A percentile compares a stretch with the other conserved stretches of the same genome.
Conservation (phyloP, 1,284 basidiomycete species). For the Ceratorhiza oryzae-sativae region DNA sequence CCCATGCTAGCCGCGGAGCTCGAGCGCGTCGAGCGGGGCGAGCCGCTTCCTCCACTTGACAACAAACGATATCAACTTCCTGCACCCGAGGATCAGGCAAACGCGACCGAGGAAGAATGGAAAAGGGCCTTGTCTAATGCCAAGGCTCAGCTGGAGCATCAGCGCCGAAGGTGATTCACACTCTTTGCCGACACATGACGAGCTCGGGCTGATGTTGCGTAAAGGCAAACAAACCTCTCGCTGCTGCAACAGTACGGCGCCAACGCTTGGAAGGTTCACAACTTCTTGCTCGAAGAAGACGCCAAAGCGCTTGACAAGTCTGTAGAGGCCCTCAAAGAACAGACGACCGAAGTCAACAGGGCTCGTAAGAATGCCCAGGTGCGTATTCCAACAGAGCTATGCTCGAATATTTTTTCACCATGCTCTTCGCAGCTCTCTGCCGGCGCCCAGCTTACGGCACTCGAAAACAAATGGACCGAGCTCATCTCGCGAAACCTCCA, state of each 20-base stretch:
- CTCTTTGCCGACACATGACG: not conserved
- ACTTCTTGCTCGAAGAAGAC: slow-evolving; percentile 83
- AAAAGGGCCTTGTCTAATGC: slow-evolving; percentile 78
- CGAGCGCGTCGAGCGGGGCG: slow-evolving; percentile 71
- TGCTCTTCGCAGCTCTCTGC: slow-evolving; percentile 66
- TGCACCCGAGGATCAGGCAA: slow-evolving; percentile 65
- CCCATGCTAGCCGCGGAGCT: slow-evolving; percentile 75
- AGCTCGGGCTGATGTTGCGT: slow-evolving; percentile 18
- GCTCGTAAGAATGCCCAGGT: slow-evolving; percentile 86
- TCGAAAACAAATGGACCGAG: slow-evolving; percentile 89
- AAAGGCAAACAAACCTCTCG: slow-evolving; percentile 82
- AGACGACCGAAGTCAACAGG: slow-evolving; percentile 84
- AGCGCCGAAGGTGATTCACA: slow-evolving; percentile 72
- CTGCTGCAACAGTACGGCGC: slow-evolving; percentile 87
- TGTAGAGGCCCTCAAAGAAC: slow-evolving; percentile 73
- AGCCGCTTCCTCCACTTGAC: slow-evolving; percentile 78
- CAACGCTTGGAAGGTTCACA: slow-evolving; percentile 91
- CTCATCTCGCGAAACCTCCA: slow-evolving; percentile 86
- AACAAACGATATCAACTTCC: slow-evolving; percentile 81
- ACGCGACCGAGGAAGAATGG: slow-evolving; percentile 80
- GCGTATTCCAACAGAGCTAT: slow-evolving; percentile 45
- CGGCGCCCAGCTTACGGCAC: slow-evolving; percentile 75
- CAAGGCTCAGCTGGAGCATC: slow-evolving; percentile 88
- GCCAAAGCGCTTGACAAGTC: slow-evolving; percentile 76
- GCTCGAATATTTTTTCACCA: slow-evolving; percentile 43